Conservation (phyloP, 108 stramenopile genomes). For the Mayamaea pseudoterrestris region DNA sequence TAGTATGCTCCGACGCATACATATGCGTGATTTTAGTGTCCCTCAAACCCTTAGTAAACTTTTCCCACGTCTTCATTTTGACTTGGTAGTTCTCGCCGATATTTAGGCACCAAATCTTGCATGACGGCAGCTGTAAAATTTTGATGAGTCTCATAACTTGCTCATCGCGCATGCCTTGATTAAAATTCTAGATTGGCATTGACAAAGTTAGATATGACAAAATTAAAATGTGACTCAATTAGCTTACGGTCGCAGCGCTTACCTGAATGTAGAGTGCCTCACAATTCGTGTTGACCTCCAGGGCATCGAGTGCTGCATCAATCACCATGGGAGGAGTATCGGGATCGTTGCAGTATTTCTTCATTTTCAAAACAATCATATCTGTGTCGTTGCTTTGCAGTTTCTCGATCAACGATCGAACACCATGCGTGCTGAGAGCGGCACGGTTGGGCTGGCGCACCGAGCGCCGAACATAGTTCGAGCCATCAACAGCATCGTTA, state of each 20-base stretch:
- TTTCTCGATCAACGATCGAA: slow-evolving; percentile 56
- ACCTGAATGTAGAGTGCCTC: slow-evolving; percentile 89
- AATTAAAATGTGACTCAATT: background rate
- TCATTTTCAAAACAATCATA: slow-evolving; percentile 87
- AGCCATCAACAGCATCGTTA: background rate
- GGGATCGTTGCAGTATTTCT: slow-evolving; percentile 77
- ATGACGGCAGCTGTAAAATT: slow-evolving; percentile 62
- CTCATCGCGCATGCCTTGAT: slow-evolving; percentile 75
- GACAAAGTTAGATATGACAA: background rate
- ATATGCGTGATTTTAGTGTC: slow-evolving; percentile 87
- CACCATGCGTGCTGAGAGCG: slow-evolving; percentile 38
- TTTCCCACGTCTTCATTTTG: slow-evolving; percentile 58
- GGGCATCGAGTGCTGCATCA: slow-evolving; percentile 73
- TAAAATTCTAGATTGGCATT: slow-evolving; percentile 57
- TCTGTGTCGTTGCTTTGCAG: slow-evolving; percentile 63
- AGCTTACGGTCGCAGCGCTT: slow-evolving; percentile 4
- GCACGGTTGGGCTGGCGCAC: slow-evolving; percentile 63
- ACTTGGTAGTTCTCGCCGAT: slow-evolving; percentile 91
- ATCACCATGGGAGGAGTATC: slow-evolving; percentile 71
- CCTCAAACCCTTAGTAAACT: slow-evolving; percentile 67
- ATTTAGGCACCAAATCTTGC: slow-evolving; percentile 87
- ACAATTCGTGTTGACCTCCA: slow-evolving; percentile 83
- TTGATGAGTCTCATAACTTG: slow-evolving; percentile 76
- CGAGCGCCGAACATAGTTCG: slow-evolving; percentile 69
- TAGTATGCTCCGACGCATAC: slow-evolving; percentile 90